Evolutionary conservation across 306 rosid species (phyloP), one percentile per base, ranked within the genome.

Genomic region (Citrullus colocynthis): DNA sequence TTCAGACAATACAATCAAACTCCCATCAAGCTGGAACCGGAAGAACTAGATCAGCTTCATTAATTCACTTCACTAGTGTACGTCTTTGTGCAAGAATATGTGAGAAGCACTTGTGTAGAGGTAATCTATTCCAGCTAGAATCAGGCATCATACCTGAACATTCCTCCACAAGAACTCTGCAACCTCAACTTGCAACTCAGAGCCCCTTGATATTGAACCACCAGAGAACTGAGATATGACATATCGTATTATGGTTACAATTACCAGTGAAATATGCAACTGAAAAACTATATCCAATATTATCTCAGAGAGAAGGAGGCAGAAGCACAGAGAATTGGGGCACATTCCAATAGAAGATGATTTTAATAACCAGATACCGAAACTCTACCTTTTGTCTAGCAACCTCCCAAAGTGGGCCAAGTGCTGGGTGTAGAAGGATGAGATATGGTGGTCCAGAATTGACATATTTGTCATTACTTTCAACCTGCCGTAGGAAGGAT

Each of bases 381-480:
- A 81, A 62, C 76, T 52, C 39, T 85, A 92, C 97, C 74, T 95
- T 95, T 79, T 95, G 97, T 88, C 91, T 89, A 61, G 91, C 84
- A 81, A 95, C 87, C 85, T 92, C 97, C 99, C 99, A 95, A 78
- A 95, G 97, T 45, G 99, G 97, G 76, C 99, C 99, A 74, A 95
- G 97, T 84, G 97, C 89, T 80, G 99, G 99, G 82, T 92, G 97
- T 83, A 92, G 85, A 81, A 92, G 91, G 72, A 95, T 86, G 81
- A 95, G 93, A 91, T 90, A 92, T 59, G 99, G 97, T 24, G 99
- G 99, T 76, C 88, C 99, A 9, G 91, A 89, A 89, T 83, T 84
- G 62, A 84, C 60, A 82, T 92, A 95, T 78, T 80, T 88, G 80
- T 89, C 91, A 79, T 95, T 91, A 73, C 85, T 85, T 88, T 81